Evolutionary conservation across 306 rosid genomes (phyloP).

Genomic region (Corylus americana): DNA sequence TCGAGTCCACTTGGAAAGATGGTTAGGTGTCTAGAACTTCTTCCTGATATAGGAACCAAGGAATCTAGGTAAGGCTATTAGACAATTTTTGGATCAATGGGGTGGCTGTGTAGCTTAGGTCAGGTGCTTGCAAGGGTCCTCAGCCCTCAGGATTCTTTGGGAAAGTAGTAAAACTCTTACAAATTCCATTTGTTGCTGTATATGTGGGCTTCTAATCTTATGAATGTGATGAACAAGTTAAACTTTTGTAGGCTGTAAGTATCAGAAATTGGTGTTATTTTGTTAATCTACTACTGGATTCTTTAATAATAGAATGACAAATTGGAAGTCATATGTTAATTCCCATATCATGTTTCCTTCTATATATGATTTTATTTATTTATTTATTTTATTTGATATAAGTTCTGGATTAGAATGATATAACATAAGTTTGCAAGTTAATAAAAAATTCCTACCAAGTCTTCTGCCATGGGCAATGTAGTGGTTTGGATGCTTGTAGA

Average conservation of each 20-base stretch:
- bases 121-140: not conserved
- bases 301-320: not conserved
- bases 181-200: not conserved
- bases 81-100: not conserved
- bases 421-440: not conserved
- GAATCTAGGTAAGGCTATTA: not conserved
- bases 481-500: not conserved
- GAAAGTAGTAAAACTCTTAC: not conserved
- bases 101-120: not conserved
- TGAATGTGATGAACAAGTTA: not conserved
- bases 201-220: not conserved
- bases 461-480: not conserved
- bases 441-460: not conserved
- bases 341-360: not conserved
- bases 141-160: too few species aligned
- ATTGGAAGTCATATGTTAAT: not conserved
- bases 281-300: not conserved
- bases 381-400: not conserved
- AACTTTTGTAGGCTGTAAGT: not conserved
- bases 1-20: not conserved
- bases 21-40: not conserved
- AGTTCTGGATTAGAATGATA: not conserved
- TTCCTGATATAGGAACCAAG: not conserved
- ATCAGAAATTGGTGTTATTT: not conserved
- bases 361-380: not conserved